Percentiles rank a stretch among this genome's conserved stretches.
Conservation (phyloP, 768 basidiomycete species). For the Panaeolus papilionaceus region DNA sequence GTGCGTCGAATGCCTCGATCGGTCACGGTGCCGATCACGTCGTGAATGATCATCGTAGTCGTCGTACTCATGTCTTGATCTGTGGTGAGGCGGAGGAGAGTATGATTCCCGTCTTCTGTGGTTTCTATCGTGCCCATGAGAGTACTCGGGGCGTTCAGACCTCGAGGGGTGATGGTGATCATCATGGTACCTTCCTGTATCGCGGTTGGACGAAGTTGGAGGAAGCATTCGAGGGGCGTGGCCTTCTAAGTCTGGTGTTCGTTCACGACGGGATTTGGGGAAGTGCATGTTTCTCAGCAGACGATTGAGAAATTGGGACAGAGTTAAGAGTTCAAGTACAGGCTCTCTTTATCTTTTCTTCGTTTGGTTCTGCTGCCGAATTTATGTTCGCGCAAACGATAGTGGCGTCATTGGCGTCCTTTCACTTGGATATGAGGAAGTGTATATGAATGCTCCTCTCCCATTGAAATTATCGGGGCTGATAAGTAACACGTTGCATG, state of each 20-base stretch:
- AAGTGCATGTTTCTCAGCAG: neutral
- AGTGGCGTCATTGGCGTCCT: slow-evolving; percentile 5
- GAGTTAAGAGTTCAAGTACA: neutral
- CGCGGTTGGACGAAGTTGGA: neutral
- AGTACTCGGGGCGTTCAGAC: neutral
- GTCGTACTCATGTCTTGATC: neutral
- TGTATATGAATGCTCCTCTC: neutral
- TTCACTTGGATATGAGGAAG: neutral
- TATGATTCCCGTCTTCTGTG: neutral
- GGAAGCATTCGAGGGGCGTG: slow-evolving; percentile 3
- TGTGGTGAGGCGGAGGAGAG: neutral
- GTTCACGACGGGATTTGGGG: neutral
- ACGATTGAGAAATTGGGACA: neutral
- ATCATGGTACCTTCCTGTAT: neutral
- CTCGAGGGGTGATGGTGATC: neutral
- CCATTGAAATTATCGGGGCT: neutral
- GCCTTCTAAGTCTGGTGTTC: neutral
- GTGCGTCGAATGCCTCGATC: slow-evolving; percentile 9
- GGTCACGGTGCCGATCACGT: slow-evolving; percentile 3
- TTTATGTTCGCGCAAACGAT: neutral
- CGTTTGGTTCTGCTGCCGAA: neutral
- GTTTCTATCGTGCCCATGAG: neutral
- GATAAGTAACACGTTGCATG: slow-evolving; percentile 9
- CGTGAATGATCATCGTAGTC: neutral
- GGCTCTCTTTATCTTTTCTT: neutral